Evolutionary conservation across 2,329 filamentous ascomycete genomes (phyloP), one percentile per base, ranked within the genome.

Genomic region (Tolypocladium tundrense): DNA sequence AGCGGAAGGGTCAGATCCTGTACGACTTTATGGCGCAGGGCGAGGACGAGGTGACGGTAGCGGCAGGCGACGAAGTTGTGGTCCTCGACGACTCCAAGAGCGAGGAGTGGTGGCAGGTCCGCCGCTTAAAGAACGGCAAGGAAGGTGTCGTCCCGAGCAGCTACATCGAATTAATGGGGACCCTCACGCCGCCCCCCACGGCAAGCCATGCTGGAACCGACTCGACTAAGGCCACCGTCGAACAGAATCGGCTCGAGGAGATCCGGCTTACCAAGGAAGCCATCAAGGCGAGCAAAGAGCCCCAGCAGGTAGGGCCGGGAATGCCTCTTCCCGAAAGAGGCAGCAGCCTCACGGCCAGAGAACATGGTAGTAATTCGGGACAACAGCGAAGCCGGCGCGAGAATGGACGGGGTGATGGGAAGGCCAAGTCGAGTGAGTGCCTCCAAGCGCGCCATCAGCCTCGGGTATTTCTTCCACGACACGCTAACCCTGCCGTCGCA

Each of bases 21-120:
- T 97, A 97, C 70, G 93, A 97, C 69, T 99, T 99, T 71, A 89
- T 91, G 85, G 94, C 94, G 0, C 93, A 97, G 70, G 92, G 92
- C 41, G 90, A 96, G 9, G 94, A 99, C 66, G 94, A 99, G 73
- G 93, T 99, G 53, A 96, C 91, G 0, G 94, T 99, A 53, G 86
- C 84, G 33, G 82, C 88, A 27, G 94, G 88, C 45, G 94, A 99
- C 68, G 93, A 99, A 68, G 93, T 99, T 45, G 77, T 96, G 50
- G 79, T 99, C 57, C 72, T 97, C 58, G 93, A 99, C 69, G 91
- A 97, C 68, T 84, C 80, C 40, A 94, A 92, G 74, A 97, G 92
- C 61, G 91, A 97, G 59, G 94, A 99, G 70, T 99, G 94, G 94
- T 97, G 94, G 93, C 91, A 94, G 78, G 91, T 99, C 41, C 85